Evolutionary conservation across 2,329 filamentous ascomycete genomes (phyloP).

Genomic region (Sarocladium oryzae): DNA sequence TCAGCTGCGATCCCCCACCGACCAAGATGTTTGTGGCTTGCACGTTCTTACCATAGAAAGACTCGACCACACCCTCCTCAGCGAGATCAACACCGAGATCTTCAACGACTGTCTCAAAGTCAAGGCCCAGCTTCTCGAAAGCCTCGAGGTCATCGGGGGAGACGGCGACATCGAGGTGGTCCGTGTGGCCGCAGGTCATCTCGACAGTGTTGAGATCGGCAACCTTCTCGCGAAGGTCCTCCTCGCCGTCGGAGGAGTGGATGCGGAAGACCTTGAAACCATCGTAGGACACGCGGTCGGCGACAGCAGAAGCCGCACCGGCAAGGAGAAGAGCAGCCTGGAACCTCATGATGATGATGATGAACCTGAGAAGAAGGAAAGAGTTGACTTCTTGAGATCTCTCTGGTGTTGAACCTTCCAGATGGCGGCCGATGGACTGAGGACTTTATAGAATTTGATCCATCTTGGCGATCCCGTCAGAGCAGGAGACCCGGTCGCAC

Average conservation of each 20-base stretch:
- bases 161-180: slow-evolving; percentile 19
- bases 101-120: slow-evolving; percentile 14
- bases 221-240: not conserved
- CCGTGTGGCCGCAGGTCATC: slow-evolving; percentile 6
- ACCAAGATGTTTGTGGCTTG: too few species aligned
- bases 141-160: slow-evolving; percentile 16
- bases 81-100: slow-evolving; percentile 20
- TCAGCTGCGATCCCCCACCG: too few species aligned
- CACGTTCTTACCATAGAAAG: slow-evolving; percentile 13
- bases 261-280: slow-evolving; percentile 39
- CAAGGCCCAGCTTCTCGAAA: slow-evolving; percentile 16
- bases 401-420: not conserved
- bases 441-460: too few species aligned
- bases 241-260: slow-evolving; percentile 12
- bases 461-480: too few species aligned
- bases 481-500: too few species aligned
- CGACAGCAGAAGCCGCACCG: slow-evolving; percentile 27
- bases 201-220: slow-evolving; percentile 5
- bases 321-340: slow-evolving; percentile 3
- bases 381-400: not conserved
- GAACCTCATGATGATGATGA: not conserved
- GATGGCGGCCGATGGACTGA: too few species aligned
- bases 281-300: slow-evolving; percentile 37
- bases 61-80: slow-evolving; percentile 16
- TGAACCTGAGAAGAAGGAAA: not conserved